These are phyloP conservation scores for Aureobasidium namibiae DNA, from an alignment of 2,329 filamentous ascomycete species.

Conservation along the genomic window DNA sequence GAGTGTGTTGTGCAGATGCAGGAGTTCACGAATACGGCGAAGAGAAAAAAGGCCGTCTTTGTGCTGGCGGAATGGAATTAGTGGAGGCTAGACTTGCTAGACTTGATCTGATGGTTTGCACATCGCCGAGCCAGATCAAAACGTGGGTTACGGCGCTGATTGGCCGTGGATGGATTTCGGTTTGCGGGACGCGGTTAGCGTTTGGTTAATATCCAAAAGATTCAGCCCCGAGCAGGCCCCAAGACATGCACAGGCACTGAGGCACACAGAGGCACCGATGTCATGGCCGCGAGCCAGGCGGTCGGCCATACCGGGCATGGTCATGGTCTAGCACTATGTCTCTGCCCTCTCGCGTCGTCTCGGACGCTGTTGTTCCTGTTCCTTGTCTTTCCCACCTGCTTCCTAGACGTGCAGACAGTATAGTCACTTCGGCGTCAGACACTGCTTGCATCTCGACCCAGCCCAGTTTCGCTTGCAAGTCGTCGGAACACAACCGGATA, in stretches of 20 bases:
- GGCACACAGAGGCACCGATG: not conserved
- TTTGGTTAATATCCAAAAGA: not conserved
- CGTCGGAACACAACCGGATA: not conserved
- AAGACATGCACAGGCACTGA: not conserved
- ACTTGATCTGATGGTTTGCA: constrained; percentile 10
- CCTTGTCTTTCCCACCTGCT: not conserved
- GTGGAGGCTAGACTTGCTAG: not conserved
- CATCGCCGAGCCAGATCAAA: constrained; percentile 7
- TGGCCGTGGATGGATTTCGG: not conserved
- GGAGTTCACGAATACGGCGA: not conserved
- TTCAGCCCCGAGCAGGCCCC: constrained; percentile 1
- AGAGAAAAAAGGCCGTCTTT: not conserved
- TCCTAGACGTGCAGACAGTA: not conserved
- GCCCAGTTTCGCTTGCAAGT: not conserved
- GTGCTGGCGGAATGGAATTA: not conserved
- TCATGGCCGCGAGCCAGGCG: not conserved
- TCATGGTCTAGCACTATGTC: not conserved
- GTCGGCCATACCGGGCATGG: not conserved
- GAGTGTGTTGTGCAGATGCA: not conserved
- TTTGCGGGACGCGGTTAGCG: constrained; percentile 1
- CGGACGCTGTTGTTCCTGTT: not conserved
- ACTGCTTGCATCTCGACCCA: not conserved
- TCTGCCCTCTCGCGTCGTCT: not conserved
- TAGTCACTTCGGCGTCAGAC: not conserved
- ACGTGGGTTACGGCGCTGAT: not conserved